These are phyloP conservation scores for Trematosphaeria pertusa DNA, from an alignment of 2,329 filamentous ascomycete species.

Conservation along the genomic window DNA sequence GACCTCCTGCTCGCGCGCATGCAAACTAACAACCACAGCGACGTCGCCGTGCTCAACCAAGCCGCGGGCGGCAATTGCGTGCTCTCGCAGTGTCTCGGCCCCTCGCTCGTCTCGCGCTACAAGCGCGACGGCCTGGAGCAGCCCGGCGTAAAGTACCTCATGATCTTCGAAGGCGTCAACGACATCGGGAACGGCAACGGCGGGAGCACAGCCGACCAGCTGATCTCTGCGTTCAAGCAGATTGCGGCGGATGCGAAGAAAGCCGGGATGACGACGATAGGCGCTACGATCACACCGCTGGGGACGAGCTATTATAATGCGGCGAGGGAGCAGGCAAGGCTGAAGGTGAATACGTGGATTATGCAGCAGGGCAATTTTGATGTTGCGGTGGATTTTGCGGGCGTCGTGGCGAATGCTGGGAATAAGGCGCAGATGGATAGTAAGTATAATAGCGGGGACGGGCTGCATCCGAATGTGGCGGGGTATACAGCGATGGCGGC, in stretches of 20 bases:
- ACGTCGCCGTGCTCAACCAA: slow-evolving; percentile 68
- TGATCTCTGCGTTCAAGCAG: slow-evolving; percentile 60
- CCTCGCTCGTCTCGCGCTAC: slow-evolving; percentile 67
- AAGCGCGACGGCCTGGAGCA: slow-evolving; percentile 69
- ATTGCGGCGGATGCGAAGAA: slow-evolving; percentile 62
- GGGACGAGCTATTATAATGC: slow-evolving; percentile 59
- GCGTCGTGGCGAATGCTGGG: slow-evolving; percentile 58
- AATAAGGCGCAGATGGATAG: slow-evolving; percentile 55
- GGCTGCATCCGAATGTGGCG: slow-evolving; percentile 65
- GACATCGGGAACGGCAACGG: slow-evolving; percentile 65
- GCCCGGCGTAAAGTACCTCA: slow-evolving; percentile 64
- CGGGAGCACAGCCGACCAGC: slow-evolving; percentile 1
- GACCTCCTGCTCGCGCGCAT: slow-evolving; percentile 54
- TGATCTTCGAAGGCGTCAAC: slow-evolving; percentile 74
- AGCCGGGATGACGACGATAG: slow-evolving; percentile 62
- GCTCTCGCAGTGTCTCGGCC: slow-evolving; percentile 67
- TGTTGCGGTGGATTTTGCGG: slow-evolving; percentile 66
- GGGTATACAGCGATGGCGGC: slow-evolving; percentile 67
- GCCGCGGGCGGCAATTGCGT: slow-evolving; percentile 74
- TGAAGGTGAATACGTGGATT: slow-evolving; percentile 67
- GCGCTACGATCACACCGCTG: slow-evolving; percentile 67
- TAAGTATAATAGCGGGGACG: slow-evolving; percentile 66
- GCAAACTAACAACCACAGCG: slow-evolving; percentile 48
- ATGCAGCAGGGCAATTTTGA: slow-evolving; percentile 60
- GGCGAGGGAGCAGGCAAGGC: slow-evolving; percentile 61